Conservation (phyloP, 164 flowering plant species). For the Magnolia kwangsiensis region DNA sequence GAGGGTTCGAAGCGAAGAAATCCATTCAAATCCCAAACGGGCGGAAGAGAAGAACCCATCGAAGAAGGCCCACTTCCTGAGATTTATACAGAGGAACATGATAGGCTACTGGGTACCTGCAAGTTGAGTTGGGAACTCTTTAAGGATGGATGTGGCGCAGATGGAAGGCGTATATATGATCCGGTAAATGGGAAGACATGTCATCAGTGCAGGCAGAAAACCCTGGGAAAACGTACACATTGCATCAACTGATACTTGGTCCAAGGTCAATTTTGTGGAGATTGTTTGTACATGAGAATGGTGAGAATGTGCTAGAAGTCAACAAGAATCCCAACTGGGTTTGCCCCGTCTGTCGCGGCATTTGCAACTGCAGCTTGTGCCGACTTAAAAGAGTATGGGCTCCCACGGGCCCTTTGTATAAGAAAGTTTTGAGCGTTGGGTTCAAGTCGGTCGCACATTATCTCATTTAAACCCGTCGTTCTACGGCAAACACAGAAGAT, state of each 20-base stretch:
- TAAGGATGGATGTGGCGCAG: too few species aligned
- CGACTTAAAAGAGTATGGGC: slow-evolving; percentile 82
- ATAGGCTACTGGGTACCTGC: too few species aligned
- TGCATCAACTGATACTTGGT: slow-evolving; percentile 71
- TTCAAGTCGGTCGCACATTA: slow-evolving; percentile 91
- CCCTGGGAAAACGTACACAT: slow-evolving; percentile 84
- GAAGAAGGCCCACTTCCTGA: too few species aligned
- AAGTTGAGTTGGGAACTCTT: too few species aligned
- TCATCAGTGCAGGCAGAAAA: slow-evolving; percentile 51
- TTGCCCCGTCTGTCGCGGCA: slow-evolving; percentile 92
- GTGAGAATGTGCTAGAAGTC: slow-evolving; percentile 93
- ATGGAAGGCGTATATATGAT: too few species aligned
- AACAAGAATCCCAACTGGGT: slow-evolving; percentile 68
- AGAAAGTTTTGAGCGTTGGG: slow-evolving; percentile 62
- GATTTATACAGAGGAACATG: too few species aligned
- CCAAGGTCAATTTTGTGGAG: slow-evolving; percentile 97
- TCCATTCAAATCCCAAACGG: slow-evolving; percentile 10
- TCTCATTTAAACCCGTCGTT: slow-evolving; percentile 59
- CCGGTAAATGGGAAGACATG: too few species aligned
- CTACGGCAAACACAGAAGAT: slow-evolving; percentile 21
- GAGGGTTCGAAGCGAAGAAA: slow-evolving; percentile 21
- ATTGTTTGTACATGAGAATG: slow-evolving; percentile 95
- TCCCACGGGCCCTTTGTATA: slow-evolving; percentile 74
- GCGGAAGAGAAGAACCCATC: slow-evolving; percentile 6
- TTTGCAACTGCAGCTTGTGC: slow-evolving; percentile 96